These are phyloP conservation scores for Parascedosporium putredinis DNA, from an alignment of 2,329 filamentous ascomycete species.

Conservation along the genomic window DNA sequence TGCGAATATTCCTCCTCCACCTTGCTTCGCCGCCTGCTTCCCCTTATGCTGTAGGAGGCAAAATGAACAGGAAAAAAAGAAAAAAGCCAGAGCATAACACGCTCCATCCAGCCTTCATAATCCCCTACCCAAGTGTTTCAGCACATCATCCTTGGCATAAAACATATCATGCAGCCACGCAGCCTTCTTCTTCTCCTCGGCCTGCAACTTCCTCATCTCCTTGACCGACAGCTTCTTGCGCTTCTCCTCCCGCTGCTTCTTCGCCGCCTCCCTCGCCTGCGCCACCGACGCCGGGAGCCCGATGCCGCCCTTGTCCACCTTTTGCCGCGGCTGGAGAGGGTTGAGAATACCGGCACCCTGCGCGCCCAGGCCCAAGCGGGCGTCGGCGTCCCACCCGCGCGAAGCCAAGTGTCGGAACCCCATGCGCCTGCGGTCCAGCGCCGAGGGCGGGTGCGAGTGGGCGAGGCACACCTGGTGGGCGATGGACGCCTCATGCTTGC, in stretches of 20 bases:
- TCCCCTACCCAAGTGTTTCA: conserved; percentile 56
- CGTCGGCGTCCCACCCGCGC: conserved; percentile 67
- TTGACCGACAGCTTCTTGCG: conserved; percentile 55
- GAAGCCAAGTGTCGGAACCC: conserved; percentile 55
- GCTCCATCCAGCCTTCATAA: neutral
- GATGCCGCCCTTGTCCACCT: conserved; percentile 66
- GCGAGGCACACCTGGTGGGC: conserved; percentile 61
- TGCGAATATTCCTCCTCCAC: too few species aligned
- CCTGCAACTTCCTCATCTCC: conserved; percentile 51
- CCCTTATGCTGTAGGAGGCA: too few species aligned
- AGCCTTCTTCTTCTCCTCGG: conserved; percentile 50
- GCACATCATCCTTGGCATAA: conserved; percentile 64
- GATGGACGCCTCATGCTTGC: conserved; percentile 48
- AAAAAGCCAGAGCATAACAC: neutral
- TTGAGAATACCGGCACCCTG: conserved; percentile 61
- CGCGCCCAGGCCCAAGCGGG: conserved; percentile 60
- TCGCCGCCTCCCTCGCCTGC: conserved; percentile 29
- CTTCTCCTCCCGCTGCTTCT: conserved; percentile 32
- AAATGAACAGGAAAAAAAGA: neutral
- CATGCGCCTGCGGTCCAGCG: conserved; percentile 59
- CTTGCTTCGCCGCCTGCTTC: too few species aligned
- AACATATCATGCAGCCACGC: conserved; percentile 60
- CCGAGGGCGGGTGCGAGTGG: conserved; percentile 63
- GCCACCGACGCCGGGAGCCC: conserved; percentile 40
- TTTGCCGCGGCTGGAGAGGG: conserved; percentile 62